phyloP scores from a whole-genome alignment of 163 green algal genomes.

The Scenedesmus sp. region DNA sequence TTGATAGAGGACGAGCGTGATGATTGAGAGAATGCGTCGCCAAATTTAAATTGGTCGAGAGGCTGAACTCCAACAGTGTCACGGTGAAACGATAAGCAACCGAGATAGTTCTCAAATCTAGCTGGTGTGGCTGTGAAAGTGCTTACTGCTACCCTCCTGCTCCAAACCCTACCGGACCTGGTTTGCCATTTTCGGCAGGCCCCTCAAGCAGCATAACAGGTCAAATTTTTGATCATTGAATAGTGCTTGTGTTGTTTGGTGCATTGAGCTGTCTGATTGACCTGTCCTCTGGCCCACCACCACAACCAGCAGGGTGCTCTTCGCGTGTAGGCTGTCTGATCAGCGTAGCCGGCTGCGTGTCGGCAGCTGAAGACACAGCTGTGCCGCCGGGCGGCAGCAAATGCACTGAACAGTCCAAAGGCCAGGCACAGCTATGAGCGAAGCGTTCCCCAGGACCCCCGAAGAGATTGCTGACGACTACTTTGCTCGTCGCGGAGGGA shows the following conservation, averaged over 20 bases:
- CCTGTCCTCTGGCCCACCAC: background rate
- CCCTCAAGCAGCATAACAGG: background rate
- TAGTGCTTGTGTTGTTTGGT: background rate
- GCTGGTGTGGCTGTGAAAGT: background rate
- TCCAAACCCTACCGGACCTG: background rate
- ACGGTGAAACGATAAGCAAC: background rate
- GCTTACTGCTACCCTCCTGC: background rate
- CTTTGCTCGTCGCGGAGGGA: slow-evolving; percentile 67
- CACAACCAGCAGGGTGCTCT: background rate
- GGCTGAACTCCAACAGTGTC: background rate
- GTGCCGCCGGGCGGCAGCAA: background rate
- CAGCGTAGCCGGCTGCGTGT: background rate
- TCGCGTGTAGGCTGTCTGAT: background rate
- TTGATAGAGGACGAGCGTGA: background rate
- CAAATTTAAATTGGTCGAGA: background rate
- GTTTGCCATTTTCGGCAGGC: background rate
- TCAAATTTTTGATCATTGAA: background rate
- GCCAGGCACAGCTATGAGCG: background rate
- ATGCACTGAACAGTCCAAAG: slow-evolving; percentile 3
- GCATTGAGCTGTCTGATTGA: background rate
- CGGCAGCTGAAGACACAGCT: background rate
- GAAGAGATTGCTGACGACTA: slow-evolving; percentile 75
- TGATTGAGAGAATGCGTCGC: too few relatives aligned
- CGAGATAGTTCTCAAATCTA: background rate
- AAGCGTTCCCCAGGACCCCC: slow-evolving; percentile 13